Evolutionary conservation across 768 basidiomycete species (phyloP).

Genomic region (Cystobasidium ongulense): DNA sequence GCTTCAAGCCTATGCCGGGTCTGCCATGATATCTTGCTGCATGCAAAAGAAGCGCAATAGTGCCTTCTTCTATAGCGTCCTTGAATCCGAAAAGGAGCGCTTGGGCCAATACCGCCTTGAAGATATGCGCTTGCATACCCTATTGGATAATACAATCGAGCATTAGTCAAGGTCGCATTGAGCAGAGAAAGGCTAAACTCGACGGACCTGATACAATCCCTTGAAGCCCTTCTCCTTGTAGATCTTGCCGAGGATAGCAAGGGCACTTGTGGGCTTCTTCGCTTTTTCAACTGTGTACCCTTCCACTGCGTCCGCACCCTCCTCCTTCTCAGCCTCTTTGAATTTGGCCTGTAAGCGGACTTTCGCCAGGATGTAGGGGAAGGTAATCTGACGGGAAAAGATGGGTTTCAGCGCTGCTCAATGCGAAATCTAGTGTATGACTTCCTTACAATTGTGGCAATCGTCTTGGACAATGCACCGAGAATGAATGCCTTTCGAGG

Average conservation of each 20-base stretch:
- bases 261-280: constrained; percentile 58
- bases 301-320: not conserved
- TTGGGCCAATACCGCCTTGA: constrained; percentile 90
- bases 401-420: no score
- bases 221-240: constrained; percentile 66
- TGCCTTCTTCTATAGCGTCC: constrained; percentile 89
- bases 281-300: constrained; percentile 44
- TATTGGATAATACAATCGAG: constrained; percentile 48
- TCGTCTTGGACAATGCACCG: constrained; percentile 87
- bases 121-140: constrained; percentile 94
- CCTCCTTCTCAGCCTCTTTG: constrained; percentile 44
- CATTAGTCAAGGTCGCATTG: no score
- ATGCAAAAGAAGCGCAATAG: constrained; percentile 52
- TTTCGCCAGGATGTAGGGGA: constrained; percentile 89
- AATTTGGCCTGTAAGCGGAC: constrained; percentile 84
- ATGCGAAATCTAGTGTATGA: no score
- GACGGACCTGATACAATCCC: constrained; percentile 90
- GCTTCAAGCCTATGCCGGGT: constrained; percentile 24
- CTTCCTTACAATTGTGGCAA: constrained; percentile 88
- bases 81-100: constrained; percentile 94
- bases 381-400: constrained; percentile 60
- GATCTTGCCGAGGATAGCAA: constrained; percentile 65
- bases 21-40: constrained; percentile 15
- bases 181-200: not conserved
- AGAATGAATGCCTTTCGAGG: constrained; percentile 71